Evolutionary conservation across 495 filamentous ascomycete species (phyloP).

Genomic region (Aspergillus indologenus): DNA sequence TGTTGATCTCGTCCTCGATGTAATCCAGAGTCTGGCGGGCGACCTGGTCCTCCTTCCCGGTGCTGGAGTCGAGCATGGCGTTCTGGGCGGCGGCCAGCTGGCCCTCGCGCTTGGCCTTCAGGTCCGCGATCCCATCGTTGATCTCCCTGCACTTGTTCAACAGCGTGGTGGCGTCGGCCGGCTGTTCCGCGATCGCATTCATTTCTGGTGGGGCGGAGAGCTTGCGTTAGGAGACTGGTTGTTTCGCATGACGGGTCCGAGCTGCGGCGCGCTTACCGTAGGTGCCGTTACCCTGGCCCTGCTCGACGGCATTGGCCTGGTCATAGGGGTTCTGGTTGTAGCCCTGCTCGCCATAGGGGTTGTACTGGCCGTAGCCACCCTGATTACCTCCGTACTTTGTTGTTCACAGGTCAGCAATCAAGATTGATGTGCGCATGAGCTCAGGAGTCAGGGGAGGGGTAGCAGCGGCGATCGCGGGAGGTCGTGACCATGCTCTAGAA

Average conservation of each 20-base stretch:
- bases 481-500: background rate
- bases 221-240: background rate
- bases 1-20: slow-evolving; percentile 78
- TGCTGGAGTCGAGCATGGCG: slow-evolving; percentile 42
- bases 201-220: slow-evolving; percentile 6
- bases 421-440: slow-evolving; percentile 6
- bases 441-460: slow-evolving; percentile 7
- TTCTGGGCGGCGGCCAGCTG: slow-evolving; percentile 41
- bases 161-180: slow-evolving; percentile 65
- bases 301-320: slow-evolving; percentile 41
- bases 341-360: slow-evolving; percentile 53
- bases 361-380: slow-evolving; percentile 59
- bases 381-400: slow-evolving; percentile 32
- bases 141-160: slow-evolving; percentile 80
- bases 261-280: slow-evolving; percentile 37
- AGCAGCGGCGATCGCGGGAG: background rate
- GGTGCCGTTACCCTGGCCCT: slow-evolving; percentile 38
- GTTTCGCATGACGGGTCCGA: slow-evolving; percentile 29
- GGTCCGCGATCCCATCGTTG: slow-evolving; percentile 61
- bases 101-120: slow-evolving; percentile 37
- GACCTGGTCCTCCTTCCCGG: slow-evolving; percentile 42
- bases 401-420: slow-evolving; percentile 20
- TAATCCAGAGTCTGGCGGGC: slow-evolving; percentile 52
- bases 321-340: slow-evolving; percentile 46
- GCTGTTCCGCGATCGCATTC: slow-evolving; percentile 21